Evolutionary conservation across 2,329 filamentous ascomycete species (phyloP).

Genomic region (Hypomyces perniciosus): DNA sequence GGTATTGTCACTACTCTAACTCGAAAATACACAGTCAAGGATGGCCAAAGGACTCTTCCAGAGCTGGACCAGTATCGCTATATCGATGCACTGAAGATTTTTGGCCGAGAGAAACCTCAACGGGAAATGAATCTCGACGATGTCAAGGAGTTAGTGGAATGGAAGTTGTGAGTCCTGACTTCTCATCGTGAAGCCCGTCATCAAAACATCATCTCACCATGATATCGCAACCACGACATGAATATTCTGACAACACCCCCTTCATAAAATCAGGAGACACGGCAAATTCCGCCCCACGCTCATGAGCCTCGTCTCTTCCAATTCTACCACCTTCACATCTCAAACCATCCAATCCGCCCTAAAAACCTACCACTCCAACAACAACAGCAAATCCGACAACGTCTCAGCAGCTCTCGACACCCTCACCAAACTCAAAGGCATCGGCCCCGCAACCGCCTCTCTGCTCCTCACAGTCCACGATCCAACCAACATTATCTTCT

Average conservation of each 20-base stretch:
- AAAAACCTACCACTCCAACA: constrained; percentile 34
- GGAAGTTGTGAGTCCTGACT: constrained; percentile 57
- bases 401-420: constrained; percentile 44
- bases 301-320: constrained; percentile 56
- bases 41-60: constrained; percentile 44
- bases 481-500: constrained; percentile 59
- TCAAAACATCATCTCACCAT: neutral
- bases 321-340: constrained; percentile 43
- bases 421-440: constrained; percentile 60
- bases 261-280: constrained; percentile 40
- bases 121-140: constrained; percentile 49
- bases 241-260: neutral
- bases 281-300: constrained; percentile 57
- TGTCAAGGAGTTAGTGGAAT: constrained; percentile 57
- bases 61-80: constrained; percentile 59
- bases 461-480: constrained; percentile 63
- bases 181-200: neutral
- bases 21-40: constrained; percentile 32
- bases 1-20: neutral
- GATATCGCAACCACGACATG: neutral
- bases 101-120: constrained; percentile 31
- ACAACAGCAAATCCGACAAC: constrained; percentile 32
- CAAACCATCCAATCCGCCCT: constrained; percentile 49
- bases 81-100: constrained; percentile 41
- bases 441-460: constrained; percentile 75